A percentile compares a stretch with the other conserved stretches of the same genome.
phyloP scores from a whole-genome alignment of 1,139 yeast species.

The Candida frijolesensis region DNA sequence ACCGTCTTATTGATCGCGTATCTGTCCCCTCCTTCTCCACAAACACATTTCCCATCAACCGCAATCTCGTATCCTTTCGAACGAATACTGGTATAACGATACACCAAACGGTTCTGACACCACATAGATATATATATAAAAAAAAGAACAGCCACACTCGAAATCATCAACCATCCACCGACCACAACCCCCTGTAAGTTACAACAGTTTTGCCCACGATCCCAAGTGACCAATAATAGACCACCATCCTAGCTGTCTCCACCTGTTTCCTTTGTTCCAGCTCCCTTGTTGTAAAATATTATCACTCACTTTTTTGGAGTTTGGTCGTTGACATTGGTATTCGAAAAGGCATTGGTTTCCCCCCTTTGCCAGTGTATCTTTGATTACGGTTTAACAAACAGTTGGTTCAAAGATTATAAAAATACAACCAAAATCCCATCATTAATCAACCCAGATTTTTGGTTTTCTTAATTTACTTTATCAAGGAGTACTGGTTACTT shows the following conservation, averaged over 20 bases:
- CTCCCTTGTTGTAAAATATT: neutral
- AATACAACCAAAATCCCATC: neutral
- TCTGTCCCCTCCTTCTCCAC: slow-evolving; percentile 1
- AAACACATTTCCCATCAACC: neutral
- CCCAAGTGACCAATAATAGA: neutral
- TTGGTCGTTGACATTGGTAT: neutral
- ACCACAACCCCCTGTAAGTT: neutral
- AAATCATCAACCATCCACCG: neutral
- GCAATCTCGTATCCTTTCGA: neutral
- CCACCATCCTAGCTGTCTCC: neutral
- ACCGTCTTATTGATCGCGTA: neutral
- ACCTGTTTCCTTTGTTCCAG: neutral
- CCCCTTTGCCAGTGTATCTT: neutral
- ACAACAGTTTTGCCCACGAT: neutral
- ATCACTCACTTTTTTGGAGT: neutral
- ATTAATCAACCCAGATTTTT: neutral
- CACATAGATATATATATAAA: too few relatives aligned
- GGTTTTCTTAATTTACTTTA: neutral
- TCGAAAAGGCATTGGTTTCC: neutral
- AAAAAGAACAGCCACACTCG: too few relatives aligned
- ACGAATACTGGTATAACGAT: too few relatives aligned
- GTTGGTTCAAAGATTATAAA: neutral
- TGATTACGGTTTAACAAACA: neutral
- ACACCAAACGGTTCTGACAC: too few relatives aligned
- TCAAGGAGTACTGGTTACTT: slow-evolving; percentile 1